Conservation (phyloP, 2,329 filamentous ascomycete species). For the Ceratocystis smalleyi region DNA sequence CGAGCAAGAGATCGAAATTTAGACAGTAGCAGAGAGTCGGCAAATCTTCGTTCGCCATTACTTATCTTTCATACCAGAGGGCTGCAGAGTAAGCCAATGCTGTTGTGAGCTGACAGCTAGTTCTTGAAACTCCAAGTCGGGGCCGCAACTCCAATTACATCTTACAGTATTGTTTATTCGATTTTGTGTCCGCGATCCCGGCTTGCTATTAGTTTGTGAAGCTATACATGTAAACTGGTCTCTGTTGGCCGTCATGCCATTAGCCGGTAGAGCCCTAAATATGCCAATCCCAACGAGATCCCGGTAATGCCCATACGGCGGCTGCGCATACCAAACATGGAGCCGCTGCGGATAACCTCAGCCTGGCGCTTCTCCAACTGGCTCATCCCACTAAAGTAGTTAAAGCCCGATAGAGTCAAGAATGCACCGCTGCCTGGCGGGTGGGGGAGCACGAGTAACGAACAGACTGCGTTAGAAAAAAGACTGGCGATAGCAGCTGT, state of each 20-base stretch:
- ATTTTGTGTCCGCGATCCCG: no score
- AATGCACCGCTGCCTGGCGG: conserved; percentile 55
- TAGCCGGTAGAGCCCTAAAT: conserved; percentile 51
- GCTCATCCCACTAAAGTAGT: conserved; percentile 56
- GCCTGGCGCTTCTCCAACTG: conserved; percentile 53
- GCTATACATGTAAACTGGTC: no score
- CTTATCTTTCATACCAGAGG: no score
- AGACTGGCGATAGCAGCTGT: background rate
- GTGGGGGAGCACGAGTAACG: background rate
- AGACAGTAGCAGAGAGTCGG: no score
- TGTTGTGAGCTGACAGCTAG: no score
- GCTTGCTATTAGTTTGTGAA: no score
- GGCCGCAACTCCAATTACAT: background rate
- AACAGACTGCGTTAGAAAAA: conserved; percentile 8
- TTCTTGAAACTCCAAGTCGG: background rate
- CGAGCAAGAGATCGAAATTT: no score
- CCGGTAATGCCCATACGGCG: conserved; percentile 50
- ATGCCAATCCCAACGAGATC: conserved; percentile 52
- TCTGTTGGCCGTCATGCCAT: conserved; percentile 1
- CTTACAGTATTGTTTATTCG: background rate
- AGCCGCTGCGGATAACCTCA: conserved; percentile 52
- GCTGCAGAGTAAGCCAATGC: no score
- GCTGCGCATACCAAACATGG: conserved; percentile 56
- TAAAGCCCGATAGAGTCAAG: conserved; percentile 59
- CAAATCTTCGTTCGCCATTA: no score